Evolutionary conservation across 2,329 filamentous ascomycete species (phyloP).

Genomic region (Pseudonectria buxi): DNA sequence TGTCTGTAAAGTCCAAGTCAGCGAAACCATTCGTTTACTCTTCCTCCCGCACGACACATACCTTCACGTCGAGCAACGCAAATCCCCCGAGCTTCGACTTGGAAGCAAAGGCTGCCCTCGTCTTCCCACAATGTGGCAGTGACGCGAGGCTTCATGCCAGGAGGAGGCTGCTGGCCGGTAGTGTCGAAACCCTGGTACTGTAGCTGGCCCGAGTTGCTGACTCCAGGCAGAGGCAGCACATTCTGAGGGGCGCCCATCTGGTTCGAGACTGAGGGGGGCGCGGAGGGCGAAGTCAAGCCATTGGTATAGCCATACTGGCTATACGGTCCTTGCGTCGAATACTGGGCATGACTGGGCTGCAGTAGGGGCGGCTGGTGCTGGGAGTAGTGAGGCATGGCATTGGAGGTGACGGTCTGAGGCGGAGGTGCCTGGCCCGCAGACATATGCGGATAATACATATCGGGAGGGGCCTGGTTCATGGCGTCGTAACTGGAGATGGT

Average conservation of each 20-base stretch:
- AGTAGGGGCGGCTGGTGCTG: slow-evolving; percentile 70
- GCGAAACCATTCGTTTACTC: background rate
- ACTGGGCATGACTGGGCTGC: slow-evolving; percentile 64
- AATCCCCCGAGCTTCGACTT: slow-evolving; percentile 92
- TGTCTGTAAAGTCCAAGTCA: slow-evolving; percentile 51
- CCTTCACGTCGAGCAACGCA: slow-evolving; percentile 93
- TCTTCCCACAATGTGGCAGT: slow-evolving; percentile 98
- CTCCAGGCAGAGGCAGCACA: slow-evolving; percentile 64
- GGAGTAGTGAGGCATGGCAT: slow-evolving; percentile 68
- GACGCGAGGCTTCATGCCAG: slow-evolving; percentile 92
- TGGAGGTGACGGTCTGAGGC: slow-evolving; percentile 70
- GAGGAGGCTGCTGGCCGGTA: slow-evolving; percentile 86
- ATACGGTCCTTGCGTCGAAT: slow-evolving; percentile 56
- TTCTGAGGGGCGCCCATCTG: slow-evolving; percentile 58
- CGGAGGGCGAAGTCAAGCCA: slow-evolving; percentile 70
- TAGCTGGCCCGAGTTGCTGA: slow-evolving; percentile 43
- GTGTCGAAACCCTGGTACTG: slow-evolving; percentile 64
- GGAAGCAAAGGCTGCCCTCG: slow-evolving; percentile 94
- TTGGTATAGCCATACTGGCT: slow-evolving; percentile 67
- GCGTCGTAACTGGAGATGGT: slow-evolving; percentile 31
- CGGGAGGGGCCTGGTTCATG: slow-evolving; percentile 79
- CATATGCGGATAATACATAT: slow-evolving; percentile 86
- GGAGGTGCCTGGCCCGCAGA: slow-evolving; percentile 68
- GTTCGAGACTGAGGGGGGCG: slow-evolving; percentile 60
- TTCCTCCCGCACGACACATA: slow-evolving; percentile 32